Percentiles rank a stretch among this genome's conserved stretches.
phyloP scores from a whole-genome alignment of 805 yeast genomes.

The Candida nemodendra region DNA sequence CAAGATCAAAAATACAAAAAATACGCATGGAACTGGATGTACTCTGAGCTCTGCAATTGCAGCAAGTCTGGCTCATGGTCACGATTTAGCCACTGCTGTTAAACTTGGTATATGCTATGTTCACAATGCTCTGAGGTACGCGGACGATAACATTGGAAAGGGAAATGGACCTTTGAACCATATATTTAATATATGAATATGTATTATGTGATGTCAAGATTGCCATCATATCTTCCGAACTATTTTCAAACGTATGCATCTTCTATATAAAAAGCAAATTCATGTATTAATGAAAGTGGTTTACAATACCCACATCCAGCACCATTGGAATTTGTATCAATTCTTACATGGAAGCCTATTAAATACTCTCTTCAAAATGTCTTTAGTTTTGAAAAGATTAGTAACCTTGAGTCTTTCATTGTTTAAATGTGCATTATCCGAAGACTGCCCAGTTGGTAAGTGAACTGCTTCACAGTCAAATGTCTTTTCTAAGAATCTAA shows the following conservation, averaged over 20 bases:
- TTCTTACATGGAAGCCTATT: slow-evolving; percentile 35
- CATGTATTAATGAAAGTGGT: too few species aligned
- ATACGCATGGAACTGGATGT: slow-evolving; percentile 88
- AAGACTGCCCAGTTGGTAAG: slow-evolving; percentile 92
- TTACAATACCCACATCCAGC: too few species aligned
- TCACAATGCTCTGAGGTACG: slow-evolving; percentile 55
- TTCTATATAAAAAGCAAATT: too few species aligned
- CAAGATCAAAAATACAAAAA: slow-evolving; percentile 40
- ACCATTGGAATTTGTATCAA: background rate
- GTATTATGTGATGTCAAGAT: too few species aligned
- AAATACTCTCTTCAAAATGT: slow-evolving; percentile 56
- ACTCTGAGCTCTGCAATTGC: slow-evolving; percentile 79
- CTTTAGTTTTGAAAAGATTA: slow-evolving; percentile 72
- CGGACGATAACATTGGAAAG: slow-evolving; percentile 40
- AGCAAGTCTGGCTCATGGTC: slow-evolving; percentile 62
- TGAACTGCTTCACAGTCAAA: slow-evolving; percentile 91
- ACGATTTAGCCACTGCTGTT: slow-evolving; percentile 46
- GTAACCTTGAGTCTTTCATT: slow-evolving; percentile 81
- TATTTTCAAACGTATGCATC: too few species aligned
- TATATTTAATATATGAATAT: slow-evolving; percentile 13
- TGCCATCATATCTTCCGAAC: too few species aligned
- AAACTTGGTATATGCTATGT: slow-evolving; percentile 60
- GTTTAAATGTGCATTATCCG: slow-evolving; percentile 90
- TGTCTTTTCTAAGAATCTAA: slow-evolving; percentile 76
- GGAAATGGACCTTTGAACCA: slow-evolving; percentile 80